Evolutionary conservation across 2,329 filamentous ascomycete species (phyloP).

Genomic region (Lachnellula cervina): DNA sequence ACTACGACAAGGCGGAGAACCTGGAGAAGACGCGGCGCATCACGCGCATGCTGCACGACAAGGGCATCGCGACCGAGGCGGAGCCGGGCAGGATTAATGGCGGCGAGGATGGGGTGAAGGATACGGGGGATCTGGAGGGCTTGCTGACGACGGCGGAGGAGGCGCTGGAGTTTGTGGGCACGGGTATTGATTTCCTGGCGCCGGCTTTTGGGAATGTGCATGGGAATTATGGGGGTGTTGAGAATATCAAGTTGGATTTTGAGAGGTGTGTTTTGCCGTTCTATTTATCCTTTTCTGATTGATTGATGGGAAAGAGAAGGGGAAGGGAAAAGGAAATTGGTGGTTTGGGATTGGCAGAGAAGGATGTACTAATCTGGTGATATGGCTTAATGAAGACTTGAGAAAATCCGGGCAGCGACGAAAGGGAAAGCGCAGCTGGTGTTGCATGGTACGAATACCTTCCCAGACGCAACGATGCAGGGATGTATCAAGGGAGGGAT

Average conservation of each 20-base stretch:
- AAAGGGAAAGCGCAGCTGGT: constrained; percentile 42
- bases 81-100: constrained; percentile 68
- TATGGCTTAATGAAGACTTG: constrained; percentile 33
- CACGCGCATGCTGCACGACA: constrained; percentile 57
- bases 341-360: too few species aligned
- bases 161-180: constrained; percentile 57
- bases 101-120: constrained; percentile 69
- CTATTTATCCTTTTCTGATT: background rate
- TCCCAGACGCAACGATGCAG: constrained; percentile 44
- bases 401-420: constrained; percentile 33
- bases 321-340: too few species aligned
- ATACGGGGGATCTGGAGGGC: constrained; percentile 58
- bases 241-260: constrained; percentile 40
- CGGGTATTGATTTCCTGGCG: constrained; percentile 62
- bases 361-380: constrained; percentile 27
- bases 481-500: constrained; percentile 47
- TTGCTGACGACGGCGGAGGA: constrained; percentile 59
- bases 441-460: constrained; percentile 54
- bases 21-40: constrained; percentile 58
- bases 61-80: constrained; percentile 64
- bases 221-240: constrained; percentile 47
- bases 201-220: constrained; percentile 67
- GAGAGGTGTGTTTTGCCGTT: constrained; percentile 37
- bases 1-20: constrained; percentile 68
- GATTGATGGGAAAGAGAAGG: background rate